Percentiles rank a stretch among this genome's conserved stretches.
phyloP scores from a whole-genome alignment of 2,329 filamentous ascomycete species.

The Keithomyces neogunnii region DNA sequence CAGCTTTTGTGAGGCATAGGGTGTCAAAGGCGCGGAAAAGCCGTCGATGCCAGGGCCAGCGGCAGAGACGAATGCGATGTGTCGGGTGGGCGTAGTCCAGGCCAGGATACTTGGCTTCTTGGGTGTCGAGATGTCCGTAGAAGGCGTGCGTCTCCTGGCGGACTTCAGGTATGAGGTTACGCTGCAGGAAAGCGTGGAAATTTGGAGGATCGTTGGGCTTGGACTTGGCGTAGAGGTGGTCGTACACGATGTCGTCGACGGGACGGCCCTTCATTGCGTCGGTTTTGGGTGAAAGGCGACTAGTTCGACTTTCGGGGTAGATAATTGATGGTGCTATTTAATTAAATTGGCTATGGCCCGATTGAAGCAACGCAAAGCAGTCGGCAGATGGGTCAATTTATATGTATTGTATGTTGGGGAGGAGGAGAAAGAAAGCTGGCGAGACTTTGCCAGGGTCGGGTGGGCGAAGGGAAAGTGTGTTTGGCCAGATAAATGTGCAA shows the following conservation, averaged over 20 bases:
- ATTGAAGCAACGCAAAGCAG: not conserved
- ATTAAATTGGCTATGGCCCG: not conserved
- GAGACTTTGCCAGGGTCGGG: no score
- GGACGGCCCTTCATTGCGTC: slow-evolving; percentile 61
- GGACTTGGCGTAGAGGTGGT: slow-evolving; percentile 62
- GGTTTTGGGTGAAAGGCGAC: not conserved
- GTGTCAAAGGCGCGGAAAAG: slow-evolving; percentile 69
- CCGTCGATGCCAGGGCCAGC: slow-evolving; percentile 67
- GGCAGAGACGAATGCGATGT: slow-evolving; percentile 68
- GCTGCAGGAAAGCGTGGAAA: slow-evolving; percentile 62
- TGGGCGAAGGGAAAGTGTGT: no score
- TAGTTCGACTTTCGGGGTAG: not conserved
- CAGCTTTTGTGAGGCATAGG: slow-evolving; percentile 57
- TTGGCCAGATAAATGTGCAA: no score
- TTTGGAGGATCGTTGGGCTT: slow-evolving; percentile 60
- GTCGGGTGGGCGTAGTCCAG: slow-evolving; percentile 68
- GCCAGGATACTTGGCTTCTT: slow-evolving; percentile 74
- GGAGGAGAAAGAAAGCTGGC: no score
- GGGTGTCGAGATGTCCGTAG: slow-evolving; percentile 70
- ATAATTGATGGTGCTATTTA: not conserved
- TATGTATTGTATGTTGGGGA: no score
- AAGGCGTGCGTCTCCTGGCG: slow-evolving; percentile 71
- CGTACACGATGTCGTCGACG: slow-evolving; percentile 65
- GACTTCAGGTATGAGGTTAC: slow-evolving; percentile 67
- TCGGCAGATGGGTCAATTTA: not conserved